Base-by-base conservation (phyloP, 2,329 filamentous ascomycete genomes). In the Colletotrichum sidae region DNA sequence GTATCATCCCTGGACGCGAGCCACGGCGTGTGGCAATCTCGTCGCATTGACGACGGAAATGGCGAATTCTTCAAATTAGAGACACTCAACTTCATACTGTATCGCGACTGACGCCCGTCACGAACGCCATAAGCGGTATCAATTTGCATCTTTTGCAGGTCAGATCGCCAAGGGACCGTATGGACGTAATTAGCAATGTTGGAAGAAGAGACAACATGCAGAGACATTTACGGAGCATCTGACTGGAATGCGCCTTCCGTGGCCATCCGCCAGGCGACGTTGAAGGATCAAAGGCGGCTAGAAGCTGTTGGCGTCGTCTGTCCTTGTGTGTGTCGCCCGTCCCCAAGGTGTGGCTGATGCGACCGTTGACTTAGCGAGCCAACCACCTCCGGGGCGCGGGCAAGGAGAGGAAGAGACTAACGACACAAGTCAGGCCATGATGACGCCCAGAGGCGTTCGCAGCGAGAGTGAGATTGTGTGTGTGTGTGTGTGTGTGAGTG, bases 381-480 rank as follows among this genome's bases (percentile, higher is more conserved):
- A 13, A 38, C 6, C 35, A 41, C 37, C 15, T 17, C 51, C 12
- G 45, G 45, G 13, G n/a, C 13, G 44, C 34, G 15, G 15, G 45
- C 45, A 37, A 52, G 56, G 13, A 41, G 38, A 57, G 39, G 35
- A 39, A 57, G 33, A 42, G 52, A 38, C 52, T 39, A 62, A 56
- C 12, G 62, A 47, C 25, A 34, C 44, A 33, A 39, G 60, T 65
- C 65, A 65, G 60, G 52, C 65, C 61, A 67, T 56, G 47, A 67
- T 67, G 65, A 65, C 65, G 65, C 65, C 55, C 42, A 41, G 17
- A 52, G 60, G 65, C 65, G 37, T 60, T 39, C 25, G 25, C 25
- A 25, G 25, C 25, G 25, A 25, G 51, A 62, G n/a, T 35, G 51
- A 62, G 45, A 61, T 49, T 53, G 25, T 25, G 25, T 25, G 25